A percentile compares a stretch with the other conserved stretches of the same genome.
phyloP scores from a whole-genome alignment of 2,329 filamentous ascomycete species.

The Colletotrichum cordylinicola region DNA sequence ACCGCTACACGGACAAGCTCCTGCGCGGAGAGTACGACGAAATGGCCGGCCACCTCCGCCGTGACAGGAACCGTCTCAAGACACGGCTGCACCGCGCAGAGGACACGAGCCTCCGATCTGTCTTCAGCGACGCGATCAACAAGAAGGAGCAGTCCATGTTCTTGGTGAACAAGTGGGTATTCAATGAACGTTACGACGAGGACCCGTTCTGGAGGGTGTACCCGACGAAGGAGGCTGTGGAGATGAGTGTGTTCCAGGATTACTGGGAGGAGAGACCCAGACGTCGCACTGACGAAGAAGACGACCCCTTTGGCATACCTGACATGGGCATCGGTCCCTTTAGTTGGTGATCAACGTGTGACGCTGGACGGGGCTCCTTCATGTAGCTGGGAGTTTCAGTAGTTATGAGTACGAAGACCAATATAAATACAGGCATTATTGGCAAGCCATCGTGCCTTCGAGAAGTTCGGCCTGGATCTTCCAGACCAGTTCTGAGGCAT shows the following conservation, averaged over 20 bases:
- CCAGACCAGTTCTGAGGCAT: neutral
- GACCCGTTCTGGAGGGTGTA: neutral
- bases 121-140: neutral
- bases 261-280: neutral
- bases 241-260: neutral
- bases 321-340: no score
- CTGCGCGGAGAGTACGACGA: neutral
- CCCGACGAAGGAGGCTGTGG: neutral
- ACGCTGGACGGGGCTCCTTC: neutral
- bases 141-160: neutral
- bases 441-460: neutral
- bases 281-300: neutral
- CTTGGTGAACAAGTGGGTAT: neutral
- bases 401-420: neutral
- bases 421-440: neutral
- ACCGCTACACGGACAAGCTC: neutral
- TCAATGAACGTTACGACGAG: neutral
- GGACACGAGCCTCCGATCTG: neutral
- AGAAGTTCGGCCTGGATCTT: neutral
- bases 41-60: neutral
- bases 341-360: neutral
- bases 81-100: neutral
- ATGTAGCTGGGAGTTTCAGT: fast-evolving
- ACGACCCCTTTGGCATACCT: no score
- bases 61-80: neutral